Evolutionary conservation across 2,329 filamentous ascomycete genomes (phyloP).

Genomic region (Epichloe sibirici): DNA sequence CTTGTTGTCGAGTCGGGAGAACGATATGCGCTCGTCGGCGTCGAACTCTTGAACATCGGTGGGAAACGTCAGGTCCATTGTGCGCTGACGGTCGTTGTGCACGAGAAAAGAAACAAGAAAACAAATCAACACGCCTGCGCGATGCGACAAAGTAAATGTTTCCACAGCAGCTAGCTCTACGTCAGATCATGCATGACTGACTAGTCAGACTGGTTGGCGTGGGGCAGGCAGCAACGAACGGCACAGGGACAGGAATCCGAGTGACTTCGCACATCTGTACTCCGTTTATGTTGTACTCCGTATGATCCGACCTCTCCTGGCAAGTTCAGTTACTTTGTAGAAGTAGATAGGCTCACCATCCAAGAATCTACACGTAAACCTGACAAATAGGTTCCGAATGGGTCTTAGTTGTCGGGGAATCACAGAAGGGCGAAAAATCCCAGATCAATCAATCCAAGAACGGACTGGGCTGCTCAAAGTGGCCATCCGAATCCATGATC

Average conservation of each 20-base stretch:
- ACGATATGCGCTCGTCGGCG: constrained; percentile 71
- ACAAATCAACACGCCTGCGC: background rate
- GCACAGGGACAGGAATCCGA: no score
- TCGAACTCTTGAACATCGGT: constrained; percentile 58
- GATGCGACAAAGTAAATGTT: background rate
- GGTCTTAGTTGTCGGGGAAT: no score
- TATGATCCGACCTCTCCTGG: no score
- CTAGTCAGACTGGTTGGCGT: background rate
- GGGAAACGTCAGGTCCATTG: constrained; percentile 34
- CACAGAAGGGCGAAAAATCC: no score
- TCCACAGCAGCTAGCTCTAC: background rate
- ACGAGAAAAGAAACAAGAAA: background rate
- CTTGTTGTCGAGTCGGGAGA: constrained; percentile 70
- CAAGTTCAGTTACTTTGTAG: no score
- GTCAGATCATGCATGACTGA: background rate
- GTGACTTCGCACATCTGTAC: no score
- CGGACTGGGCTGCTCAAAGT: no score
- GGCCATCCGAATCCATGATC: background rate
- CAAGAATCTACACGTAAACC: background rate
- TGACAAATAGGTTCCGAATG: background rate
- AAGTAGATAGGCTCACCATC: no score
- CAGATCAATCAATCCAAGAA: no score
- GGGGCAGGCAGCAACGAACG: background rate
- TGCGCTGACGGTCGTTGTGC: background rate
- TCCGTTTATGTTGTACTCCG: no score